Conservation (phyloP, 2,329 filamentous ascomycete species). For the Aaosphaeria pasadenensis region DNA sequence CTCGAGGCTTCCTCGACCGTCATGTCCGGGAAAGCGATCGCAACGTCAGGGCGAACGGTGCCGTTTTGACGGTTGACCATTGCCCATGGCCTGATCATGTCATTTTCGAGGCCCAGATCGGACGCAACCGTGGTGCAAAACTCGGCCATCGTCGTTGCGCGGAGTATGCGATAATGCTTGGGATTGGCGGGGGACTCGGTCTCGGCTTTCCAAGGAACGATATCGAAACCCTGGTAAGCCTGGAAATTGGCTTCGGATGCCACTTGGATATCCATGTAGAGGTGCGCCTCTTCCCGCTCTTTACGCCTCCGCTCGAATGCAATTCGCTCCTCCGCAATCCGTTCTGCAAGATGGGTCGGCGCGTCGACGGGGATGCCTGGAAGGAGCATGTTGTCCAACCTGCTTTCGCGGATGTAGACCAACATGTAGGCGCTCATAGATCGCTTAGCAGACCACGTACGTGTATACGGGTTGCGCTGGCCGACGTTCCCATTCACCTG, state of each 20-base stretch:
- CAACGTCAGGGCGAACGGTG: conserved; percentile 85
- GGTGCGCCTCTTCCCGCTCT: conserved; percentile 89
- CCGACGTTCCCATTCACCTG: conserved; percentile 55
- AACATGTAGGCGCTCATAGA: conserved; percentile 96
- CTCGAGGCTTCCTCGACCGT: conserved; percentile 63
- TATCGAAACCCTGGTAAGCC: conserved; percentile 78
- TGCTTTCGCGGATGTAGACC: conserved; percentile 89
- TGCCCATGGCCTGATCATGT: conserved; percentile 79
- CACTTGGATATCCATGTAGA: conserved; percentile 83
- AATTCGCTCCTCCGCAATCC: conserved; percentile 78
- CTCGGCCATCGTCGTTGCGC: conserved; percentile 72
- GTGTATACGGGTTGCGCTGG: conserved; percentile 62
- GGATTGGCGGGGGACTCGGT: conserved; percentile 64
- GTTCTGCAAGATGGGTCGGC: conserved; percentile 74
- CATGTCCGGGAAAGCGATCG: conserved; percentile 73
- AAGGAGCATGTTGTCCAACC: conserved; percentile 77
- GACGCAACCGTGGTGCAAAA: conserved; percentile 69
- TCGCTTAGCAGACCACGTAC: conserved; percentile 62
- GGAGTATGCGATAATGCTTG: conserved; percentile 68
- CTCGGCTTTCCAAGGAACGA: conserved; percentile 58
- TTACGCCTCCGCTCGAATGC: conserved; percentile 73
- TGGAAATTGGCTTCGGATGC: conserved; percentile 80
- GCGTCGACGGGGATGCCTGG: conserved; percentile 75
- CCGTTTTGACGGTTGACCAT: conserved; percentile 99
- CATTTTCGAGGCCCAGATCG: conserved; percentile 66